Base-by-base conservation (phyloP, 306 rosid genomes). In the Vigna reflexopilosa region DNA sequence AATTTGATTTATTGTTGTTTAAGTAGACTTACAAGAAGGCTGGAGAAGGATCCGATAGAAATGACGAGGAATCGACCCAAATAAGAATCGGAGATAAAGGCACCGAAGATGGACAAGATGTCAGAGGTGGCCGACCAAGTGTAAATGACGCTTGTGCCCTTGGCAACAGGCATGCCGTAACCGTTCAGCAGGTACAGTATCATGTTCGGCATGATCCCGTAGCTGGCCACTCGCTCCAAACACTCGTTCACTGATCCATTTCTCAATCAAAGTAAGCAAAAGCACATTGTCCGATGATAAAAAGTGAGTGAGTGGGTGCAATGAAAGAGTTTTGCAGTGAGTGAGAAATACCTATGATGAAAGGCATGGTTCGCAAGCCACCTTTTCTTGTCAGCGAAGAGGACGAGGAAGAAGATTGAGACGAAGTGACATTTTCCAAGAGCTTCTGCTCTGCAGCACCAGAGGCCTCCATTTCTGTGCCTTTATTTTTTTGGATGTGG, bases 311-410 rank as follows among this genome's bases (percentile, higher is more conserved):
- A 56, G 1, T 57, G 28, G 17, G 12, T 17, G 58, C 17, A 2
- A 8, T 40, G 0, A 40, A 40, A 40, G 45, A 40, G 9, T 40
- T 7, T 7, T 40, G 10, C 45, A 40, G 17, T 36, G 36, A 14
- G 42, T 6, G 61, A 13, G 17, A 26, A 51, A 22, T 75, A 88
- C 91, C 86, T 81, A 88, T 85, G 82, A 88, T 88, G 76, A 88
- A 83, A 30, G 89, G 89, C 91, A 88, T 82, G 76, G 91, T 85
- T 72, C 82, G 79, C 2, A 76, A 81, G 40, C 89, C 91, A 73
- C 89, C 91, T 30, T 81, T 85, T 81, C 84, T 78, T 56, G 62
- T 52, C 28, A 13, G 50, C 10, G 57, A 76, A 28, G 77, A 59
- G 40, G 77, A 59, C 14, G 57, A 72, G 16, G 76, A 58, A 48